These are phyloP conservation scores for Dovyalis caffra DNA, from an alignment of 345 rosid species.

Conservation along the genomic window DNA sequence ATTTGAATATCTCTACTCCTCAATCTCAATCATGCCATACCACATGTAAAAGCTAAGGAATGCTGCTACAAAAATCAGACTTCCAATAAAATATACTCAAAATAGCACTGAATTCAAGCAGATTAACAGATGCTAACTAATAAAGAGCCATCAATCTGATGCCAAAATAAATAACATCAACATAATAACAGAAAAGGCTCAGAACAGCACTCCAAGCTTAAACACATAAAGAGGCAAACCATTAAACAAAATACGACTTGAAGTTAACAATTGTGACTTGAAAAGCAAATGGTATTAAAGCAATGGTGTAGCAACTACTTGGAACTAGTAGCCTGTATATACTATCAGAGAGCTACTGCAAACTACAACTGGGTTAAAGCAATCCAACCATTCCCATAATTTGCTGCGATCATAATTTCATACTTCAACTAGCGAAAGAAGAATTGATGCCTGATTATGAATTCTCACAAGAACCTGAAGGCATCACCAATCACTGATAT, in stretches of 20 bases:
- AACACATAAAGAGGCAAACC: constrained; percentile 11
- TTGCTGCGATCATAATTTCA: constrained; percentile 1
- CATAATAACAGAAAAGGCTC: constrained; percentile 13
- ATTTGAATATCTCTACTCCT: constrained; percentile 19
- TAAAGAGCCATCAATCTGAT: neutral
- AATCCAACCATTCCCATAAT: constrained; percentile 33
- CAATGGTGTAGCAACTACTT: constrained; percentile 19
- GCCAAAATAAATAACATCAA: constrained; percentile 7
- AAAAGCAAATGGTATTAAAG: constrained; percentile 11
- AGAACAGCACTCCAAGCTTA: constrained; percentile 15
- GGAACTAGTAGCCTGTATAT: constrained; percentile 31
- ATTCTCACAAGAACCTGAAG: constrained; percentile 6
- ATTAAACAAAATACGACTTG: constrained; percentile 2
- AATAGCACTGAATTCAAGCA: constrained; percentile 10
- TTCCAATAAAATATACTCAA: neutral
- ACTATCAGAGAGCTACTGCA: constrained; percentile 32
- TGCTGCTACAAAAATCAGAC: constrained; percentile 12
- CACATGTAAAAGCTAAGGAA: neutral
- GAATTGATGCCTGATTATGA: constrained; percentile 3
- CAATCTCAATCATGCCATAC: constrained; percentile 6
- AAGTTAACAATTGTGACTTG: constrained; percentile 18
- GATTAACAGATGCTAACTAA: neutral
- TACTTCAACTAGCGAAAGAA: constrained; percentile 1
- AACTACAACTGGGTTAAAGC: constrained; percentile 33
- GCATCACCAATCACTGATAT: constrained; percentile 21